phyloP scores from a whole-genome alignment of 2,329 filamentous ascomycete species.

The Davidsoniella virescens region DNA sequence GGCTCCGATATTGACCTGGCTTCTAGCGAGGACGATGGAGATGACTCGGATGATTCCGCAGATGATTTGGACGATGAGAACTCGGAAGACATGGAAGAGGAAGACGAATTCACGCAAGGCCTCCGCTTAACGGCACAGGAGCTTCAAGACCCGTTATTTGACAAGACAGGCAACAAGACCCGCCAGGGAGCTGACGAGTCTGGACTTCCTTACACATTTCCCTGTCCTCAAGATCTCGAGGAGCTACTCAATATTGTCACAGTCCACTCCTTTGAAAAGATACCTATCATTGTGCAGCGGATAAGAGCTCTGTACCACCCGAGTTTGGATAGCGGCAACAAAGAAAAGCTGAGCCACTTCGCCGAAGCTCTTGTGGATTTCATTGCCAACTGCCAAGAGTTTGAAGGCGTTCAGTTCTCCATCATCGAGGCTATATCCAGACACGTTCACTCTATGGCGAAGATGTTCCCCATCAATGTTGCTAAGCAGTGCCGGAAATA shows the following conservation, averaged over 20 bases:
- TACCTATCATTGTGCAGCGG: slow-evolving; percentile 69
- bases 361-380: slow-evolving; percentile 49
- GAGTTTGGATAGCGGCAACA: slow-evolving; percentile 71
- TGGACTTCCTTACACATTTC: slow-evolving; percentile 66
- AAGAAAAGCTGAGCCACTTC: slow-evolving; percentile 59
- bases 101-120: slow-evolving; percentile 59
- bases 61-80: slow-evolving; percentile 21
- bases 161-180: slow-evolving; percentile 26
- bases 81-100: slow-evolving; percentile 28
- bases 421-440: slow-evolving; percentile 67
- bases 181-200: slow-evolving; percentile 29
- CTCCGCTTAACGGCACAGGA: slow-evolving; percentile 42
- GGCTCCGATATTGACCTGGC: slow-evolving; percentile 52
- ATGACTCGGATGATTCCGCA: slow-evolving; percentile 29
- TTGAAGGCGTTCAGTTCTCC: slow-evolving; percentile 36
- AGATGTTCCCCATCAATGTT: slow-evolving; percentile 66
- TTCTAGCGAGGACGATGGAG: slow-evolving; percentile 35
- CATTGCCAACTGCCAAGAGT: slow-evolving; percentile 29
- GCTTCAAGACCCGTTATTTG: slow-evolving; percentile 35
- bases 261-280: slow-evolving; percentile 43
- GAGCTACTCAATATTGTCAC: slow-evolving; percentile 55
- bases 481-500: slow-evolving; percentile 62
- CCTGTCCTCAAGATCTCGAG: slow-evolving; percentile 62
- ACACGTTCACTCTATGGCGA: slow-evolving; percentile 83
- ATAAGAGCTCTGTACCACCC: slow-evolving; percentile 88